phyloP scores from a whole-genome alignment of 2,329 filamentous ascomycete genomes.

The Diaporthe humulicola region DNA sequence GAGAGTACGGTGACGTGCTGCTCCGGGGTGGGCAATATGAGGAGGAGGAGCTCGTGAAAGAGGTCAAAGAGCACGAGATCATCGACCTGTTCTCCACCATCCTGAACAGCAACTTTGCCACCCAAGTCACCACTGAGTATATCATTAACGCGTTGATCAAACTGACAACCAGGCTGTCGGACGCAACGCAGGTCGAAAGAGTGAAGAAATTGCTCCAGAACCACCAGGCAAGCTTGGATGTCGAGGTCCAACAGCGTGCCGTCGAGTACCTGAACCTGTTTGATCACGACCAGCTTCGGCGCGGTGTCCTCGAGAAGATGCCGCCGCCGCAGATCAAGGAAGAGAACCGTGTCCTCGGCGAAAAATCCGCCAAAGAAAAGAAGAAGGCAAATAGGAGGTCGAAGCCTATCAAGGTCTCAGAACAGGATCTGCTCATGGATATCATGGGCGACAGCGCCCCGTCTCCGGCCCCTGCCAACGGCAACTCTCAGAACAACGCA shows the following conservation, averaged over 20 bases:
- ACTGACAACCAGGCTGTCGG: conserved; percentile 87
- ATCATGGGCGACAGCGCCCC: conserved; percentile 86
- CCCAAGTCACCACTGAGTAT: conserved; percentile 92
- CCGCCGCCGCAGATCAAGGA: conserved; percentile 97
- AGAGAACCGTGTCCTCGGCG: conserved; percentile 89
- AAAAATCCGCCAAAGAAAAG: conserved; percentile 74
- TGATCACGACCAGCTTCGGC: conserved; percentile 85
- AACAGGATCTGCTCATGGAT: conserved; percentile 92
- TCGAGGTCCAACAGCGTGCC: conserved; percentile 95
- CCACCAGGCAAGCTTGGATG: conserved; percentile 88
- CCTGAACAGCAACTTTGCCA: conserved; percentile 93
- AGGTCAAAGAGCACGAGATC: conserved; percentile 88
- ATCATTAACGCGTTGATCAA: conserved; percentile 97
- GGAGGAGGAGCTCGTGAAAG: conserved; percentile 87
- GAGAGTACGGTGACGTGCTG: conserved; percentile 94
- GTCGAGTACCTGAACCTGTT: conserved; percentile 98
- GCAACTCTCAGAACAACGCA: conserved; percentile 76
- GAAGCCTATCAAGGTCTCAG: conserved; percentile 84
- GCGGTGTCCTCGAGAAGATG: conserved; percentile 97
- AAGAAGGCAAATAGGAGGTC: conserved; percentile 80
- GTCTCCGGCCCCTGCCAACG: conserved; percentile 65
- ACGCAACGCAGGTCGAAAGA: conserved; percentile 87
- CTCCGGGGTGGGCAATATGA: conserved; percentile 91
- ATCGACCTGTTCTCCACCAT: conserved; percentile 94
- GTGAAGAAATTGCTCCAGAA: conserved; percentile 82